Evolutionary conservation across 2,329 filamentous ascomycete genomes (phyloP), one percentile per base, ranked within the genome.

Genomic region (Colletotrichum magnum): DNA sequence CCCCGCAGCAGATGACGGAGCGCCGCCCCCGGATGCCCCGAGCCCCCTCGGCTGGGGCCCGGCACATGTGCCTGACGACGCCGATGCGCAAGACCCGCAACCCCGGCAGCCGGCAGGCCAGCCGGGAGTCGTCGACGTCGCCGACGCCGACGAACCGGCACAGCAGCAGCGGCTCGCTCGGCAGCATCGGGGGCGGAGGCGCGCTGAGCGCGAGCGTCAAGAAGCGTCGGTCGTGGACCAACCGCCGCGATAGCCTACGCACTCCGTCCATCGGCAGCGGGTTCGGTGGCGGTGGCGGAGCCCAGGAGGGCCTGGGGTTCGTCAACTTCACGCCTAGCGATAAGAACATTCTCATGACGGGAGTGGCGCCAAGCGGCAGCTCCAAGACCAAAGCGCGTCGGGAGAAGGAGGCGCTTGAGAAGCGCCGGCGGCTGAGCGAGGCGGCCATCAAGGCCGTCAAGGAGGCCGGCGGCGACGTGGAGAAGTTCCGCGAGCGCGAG

Each of bases 311-410:
- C 3, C 82, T 88, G 9, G 87, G 88, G 12, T 98, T 98, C 77
- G 93, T 97, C 72, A 98, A 98, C 80, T 97, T 93, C 81, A 98
- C 95, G 1, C 91, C 94, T 0, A 85, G 87, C 58, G 95, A 99
- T 79, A 91, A 90, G 75, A 84, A 87, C 15, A 89, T 92, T 77
- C 91, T 99, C 51, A 89, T 99, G 80, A 94, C 89, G 7, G 95
- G 95, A 5, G 96, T 99, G 13, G 96, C 96, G 53, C 95, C 95
- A 1, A 95, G 92, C 72, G 96, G 96, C 10, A 94, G 91, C 74
- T 93, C 90, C 73, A 98, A 98, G 87, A 98, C 96, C 9, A 98
- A 98, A 79, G 94, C 94, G n/a, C 84, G 94, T 64, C 85, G 96
- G 58, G 95, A 98, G 80, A 93, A 94, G 79, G 95, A 98, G 82